phyloP scores from a whole-genome alignment of 495 filamentous ascomycete genomes.

The Rhizodiscina lignyota region DNA sequence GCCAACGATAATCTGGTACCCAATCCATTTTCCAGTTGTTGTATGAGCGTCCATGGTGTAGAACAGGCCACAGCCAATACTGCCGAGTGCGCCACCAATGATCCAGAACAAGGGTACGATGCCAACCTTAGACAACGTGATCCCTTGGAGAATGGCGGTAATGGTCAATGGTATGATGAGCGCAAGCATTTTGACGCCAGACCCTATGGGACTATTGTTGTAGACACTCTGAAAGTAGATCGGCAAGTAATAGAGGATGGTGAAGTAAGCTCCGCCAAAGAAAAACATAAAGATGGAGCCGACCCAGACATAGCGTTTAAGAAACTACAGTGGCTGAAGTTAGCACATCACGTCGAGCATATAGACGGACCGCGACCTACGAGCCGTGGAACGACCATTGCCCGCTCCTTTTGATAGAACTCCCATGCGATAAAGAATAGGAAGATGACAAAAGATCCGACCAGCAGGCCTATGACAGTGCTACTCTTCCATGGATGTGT shows the following conservation, averaged over 20 bases:
- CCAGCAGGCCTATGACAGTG: constrained; percentile 28
- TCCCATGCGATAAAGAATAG: constrained; percentile 8
- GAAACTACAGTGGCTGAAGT: neutral
- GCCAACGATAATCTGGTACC: constrained; percentile 11
- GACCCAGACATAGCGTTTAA: constrained; percentile 2
- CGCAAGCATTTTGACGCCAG: constrained; percentile 15
- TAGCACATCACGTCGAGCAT: too few species aligned
- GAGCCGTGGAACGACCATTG: constrained; percentile 11
- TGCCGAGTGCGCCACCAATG: constrained; percentile 6
- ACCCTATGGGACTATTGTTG: constrained; percentile 5
- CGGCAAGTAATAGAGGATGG: constrained; percentile 14
- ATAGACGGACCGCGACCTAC: too few species aligned
- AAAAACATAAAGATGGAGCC: constrained; percentile 9
- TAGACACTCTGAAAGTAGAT: constrained; percentile 18
- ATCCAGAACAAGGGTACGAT: constrained; percentile 5
- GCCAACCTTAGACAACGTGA: constrained; percentile 4
- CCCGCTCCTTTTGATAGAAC: constrained; percentile 6
- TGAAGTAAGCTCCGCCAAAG: constrained; percentile 7
- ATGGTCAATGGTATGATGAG: constrained; percentile 5
- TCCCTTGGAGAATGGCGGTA: constrained; percentile 4
- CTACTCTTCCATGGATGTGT: constrained; percentile 16
- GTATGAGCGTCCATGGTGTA: constrained; percentile 12
- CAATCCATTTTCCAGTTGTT: constrained; percentile 11
- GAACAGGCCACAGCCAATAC: constrained; percentile 7
- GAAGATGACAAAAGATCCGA: constrained; percentile 18